Conservation (phyloP, 176 grass and related monocot genomes). For the Neostapfia colusana region DNA sequence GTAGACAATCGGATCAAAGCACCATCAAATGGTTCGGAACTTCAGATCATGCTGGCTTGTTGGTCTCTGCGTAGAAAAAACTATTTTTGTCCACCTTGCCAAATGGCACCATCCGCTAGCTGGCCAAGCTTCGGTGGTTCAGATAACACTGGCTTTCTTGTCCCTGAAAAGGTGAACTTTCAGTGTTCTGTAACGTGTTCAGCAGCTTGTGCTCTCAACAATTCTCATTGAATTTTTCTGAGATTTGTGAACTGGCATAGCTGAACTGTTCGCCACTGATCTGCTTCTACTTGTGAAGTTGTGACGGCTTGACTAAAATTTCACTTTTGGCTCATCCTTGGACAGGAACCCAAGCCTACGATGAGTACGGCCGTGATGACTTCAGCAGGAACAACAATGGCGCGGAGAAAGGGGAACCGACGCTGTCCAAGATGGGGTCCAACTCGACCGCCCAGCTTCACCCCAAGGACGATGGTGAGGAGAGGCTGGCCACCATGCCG, state of each 20-base stretch:
- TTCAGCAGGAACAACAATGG: conserved; percentile 59
- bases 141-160: too few species aligned
- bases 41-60: not conserved
- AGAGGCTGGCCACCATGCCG: conserved; percentile 55
- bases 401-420: conserved; percentile 52
- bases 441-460: conserved; percentile 81
- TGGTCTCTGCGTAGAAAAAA: too few species aligned
- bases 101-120: too few species aligned
- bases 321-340: too few species aligned
- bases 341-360: conserved; percentile 52
- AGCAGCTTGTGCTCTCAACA: not conserved
- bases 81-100: too few species aligned
- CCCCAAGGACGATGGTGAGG: conserved; percentile 59
- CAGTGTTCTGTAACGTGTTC: not conserved
- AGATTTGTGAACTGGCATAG: not conserved
- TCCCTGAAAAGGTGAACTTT: not conserved
- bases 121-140: too few species aligned
- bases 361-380: conserved; percentile 54
- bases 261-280: not conserved
- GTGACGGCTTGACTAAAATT: not conserved
- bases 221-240: not conserved
- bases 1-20: not conserved
- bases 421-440: conserved; percentile 72
- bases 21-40: too few species aligned
- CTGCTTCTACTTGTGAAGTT: not conserved